These are phyloP conservation scores for Candida michaelii DNA, from an alignment of 805 yeast genomes.

Conservation along the genomic window DNA sequence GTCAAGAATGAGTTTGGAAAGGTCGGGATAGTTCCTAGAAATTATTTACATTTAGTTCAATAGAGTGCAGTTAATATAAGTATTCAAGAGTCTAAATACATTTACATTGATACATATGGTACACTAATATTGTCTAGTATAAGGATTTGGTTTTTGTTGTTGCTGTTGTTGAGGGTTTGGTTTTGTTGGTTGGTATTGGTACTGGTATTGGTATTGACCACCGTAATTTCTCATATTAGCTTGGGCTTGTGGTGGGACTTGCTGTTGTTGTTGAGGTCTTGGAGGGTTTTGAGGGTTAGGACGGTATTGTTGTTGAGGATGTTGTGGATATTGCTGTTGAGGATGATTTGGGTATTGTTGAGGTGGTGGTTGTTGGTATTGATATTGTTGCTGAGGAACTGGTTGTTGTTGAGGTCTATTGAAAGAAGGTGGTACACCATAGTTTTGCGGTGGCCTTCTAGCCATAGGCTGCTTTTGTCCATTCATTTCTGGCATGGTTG, in stretches of 20 bases:
- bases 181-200: conserved; percentile 12
- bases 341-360: neutral
- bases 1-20: conserved; percentile 27
- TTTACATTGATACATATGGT: conserved; percentile 10
- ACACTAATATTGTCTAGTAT: conserved; percentile 12
- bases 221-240: conserved; percentile 15
- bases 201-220: conserved; percentile 15
- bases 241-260: neutral
- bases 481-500: conserved; percentile 3
- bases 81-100: too few species aligned
- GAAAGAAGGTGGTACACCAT: conserved; percentile 7
- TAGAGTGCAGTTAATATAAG: too few species aligned
- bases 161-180: conserved; percentile 14
- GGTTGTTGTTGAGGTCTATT: conserved; percentile 8
- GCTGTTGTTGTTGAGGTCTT: neutral
- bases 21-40: conserved; percentile 35
- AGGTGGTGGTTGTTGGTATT: conserved; percentile 10
- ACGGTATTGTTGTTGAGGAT: neutral
- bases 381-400: conserved; percentile 18
- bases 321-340: neutral
- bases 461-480: conserved; percentile 11
- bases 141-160: conserved; percentile 14
- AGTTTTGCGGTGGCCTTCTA: conserved; percentile 14
- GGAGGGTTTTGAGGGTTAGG: conserved; percentile 2
- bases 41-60: conserved; percentile 20